These are phyloP conservation scores for Physcia stellaris DNA, from an alignment of 495 filamentous ascomycete genomes.

Conservation along the genomic window DNA sequence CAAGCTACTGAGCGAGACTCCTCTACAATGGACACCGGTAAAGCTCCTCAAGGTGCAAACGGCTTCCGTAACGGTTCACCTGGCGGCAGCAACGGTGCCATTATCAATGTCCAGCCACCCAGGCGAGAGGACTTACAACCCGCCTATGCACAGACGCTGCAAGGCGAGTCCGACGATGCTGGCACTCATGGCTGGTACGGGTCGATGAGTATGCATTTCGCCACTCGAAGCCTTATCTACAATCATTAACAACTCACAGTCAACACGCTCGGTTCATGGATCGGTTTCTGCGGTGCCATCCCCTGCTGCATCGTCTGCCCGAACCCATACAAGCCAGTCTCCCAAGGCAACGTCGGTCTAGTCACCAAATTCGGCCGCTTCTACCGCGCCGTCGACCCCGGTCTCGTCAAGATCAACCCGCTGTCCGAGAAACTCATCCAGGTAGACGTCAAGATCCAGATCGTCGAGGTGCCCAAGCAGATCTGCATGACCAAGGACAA, in stretches of 20 bases:
- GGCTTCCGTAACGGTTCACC: constrained; percentile 11
- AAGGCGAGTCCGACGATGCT: constrained; percentile 51
- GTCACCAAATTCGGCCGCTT: constrained; percentile 95
- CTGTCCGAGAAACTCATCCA: constrained; percentile 78
- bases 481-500: constrained; percentile 99
- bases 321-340: constrained; percentile 92
- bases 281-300: constrained; percentile 75
- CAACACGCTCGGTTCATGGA: constrained; percentile 56
- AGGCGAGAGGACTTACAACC: constrained; percentile 75
- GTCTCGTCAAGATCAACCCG: constrained; percentile 97
- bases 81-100: constrained; percentile 14
- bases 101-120: constrained; percentile 73
- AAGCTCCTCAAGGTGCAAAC: constrained; percentile 19
- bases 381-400: constrained; percentile 91
- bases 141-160: constrained; percentile 65
- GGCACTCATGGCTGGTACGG: constrained; percentile 83
- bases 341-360: constrained; percentile 85
- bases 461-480: constrained; percentile 92
- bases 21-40: constrained; percentile 25
- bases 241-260: constrained; percentile 30
- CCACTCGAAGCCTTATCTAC: background rate
- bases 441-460: constrained; percentile 98
- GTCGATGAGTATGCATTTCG: constrained; percentile 55
- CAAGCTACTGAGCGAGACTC: no score
- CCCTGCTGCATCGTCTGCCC: constrained; percentile 89